Conservation (phyloP, 2,329 filamentous ascomycete genomes). For the Fonsecaea monophora region DNA sequence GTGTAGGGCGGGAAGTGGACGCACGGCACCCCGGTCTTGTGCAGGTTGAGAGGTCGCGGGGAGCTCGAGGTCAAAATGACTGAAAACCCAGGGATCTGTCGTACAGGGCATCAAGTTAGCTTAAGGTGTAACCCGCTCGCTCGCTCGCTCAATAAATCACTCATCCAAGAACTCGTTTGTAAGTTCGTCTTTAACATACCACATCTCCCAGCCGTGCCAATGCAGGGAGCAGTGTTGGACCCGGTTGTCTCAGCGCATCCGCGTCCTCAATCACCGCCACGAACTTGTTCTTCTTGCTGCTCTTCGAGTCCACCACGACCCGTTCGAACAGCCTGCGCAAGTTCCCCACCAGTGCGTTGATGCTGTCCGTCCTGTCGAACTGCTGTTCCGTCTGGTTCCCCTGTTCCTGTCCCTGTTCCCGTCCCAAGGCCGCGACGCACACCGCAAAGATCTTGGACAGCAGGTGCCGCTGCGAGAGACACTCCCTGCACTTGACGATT, state of each 20-base stretch:
- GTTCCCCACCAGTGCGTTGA: conserved; percentile 77
- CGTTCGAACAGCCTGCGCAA: conserved; percentile 58
- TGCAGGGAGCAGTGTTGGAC: conserved; percentile 78
- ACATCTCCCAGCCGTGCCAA: conserved; percentile 78
- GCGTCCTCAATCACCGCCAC: conserved; percentile 89
- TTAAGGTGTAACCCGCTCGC: neutral
- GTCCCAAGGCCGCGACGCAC: conserved; percentile 47
- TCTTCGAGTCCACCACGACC: conserved; percentile 33
- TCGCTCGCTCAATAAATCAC: no score
- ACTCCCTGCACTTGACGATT: conserved; percentile 53
- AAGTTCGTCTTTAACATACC: neutral
- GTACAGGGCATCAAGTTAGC: conserved; percentile 6
- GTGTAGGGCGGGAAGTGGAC: conserved; percentile 85
- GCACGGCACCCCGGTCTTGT: conserved; percentile 73
- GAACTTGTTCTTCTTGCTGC: conserved; percentile 50
- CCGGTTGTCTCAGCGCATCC: conserved; percentile 80
- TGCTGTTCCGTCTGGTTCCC: conserved; percentile 53
- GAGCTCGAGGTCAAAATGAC: conserved; percentile 78
- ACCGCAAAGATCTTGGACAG: conserved; percentile 54
- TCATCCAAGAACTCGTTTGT: conserved; percentile 16
- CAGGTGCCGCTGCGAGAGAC: conserved; percentile 55
- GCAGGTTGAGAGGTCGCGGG: conserved; percentile 72
- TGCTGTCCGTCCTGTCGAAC: conserved; percentile 75
- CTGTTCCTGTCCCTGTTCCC: conserved; percentile 17
- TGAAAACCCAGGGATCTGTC: conserved; percentile 77